These are phyloP conservation scores for Nadsonia fulvescens DNA, from an alignment of 805 yeast species.

Conservation along the genomic window DNA sequence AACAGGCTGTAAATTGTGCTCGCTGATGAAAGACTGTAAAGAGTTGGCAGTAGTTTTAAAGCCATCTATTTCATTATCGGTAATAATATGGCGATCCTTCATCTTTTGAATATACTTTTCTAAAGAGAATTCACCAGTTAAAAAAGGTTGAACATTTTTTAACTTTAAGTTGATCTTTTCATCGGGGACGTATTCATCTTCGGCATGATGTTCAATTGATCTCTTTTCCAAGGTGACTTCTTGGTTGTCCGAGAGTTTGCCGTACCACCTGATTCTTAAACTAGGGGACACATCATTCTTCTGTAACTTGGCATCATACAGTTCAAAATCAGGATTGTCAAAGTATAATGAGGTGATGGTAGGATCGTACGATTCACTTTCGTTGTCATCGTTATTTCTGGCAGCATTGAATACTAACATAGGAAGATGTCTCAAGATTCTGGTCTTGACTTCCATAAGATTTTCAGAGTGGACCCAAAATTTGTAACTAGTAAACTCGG, in stretches of 20 bases:
- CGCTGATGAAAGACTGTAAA: constrained; percentile 43
- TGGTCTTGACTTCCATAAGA: constrained; percentile 93
- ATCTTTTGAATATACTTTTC: constrained; percentile 42
- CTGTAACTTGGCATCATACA: constrained; percentile 69
- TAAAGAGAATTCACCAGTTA: constrained; percentile 31
- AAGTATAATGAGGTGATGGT: constrained; percentile 73
- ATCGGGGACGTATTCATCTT: constrained; percentile 16
- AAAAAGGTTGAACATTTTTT: constrained; percentile 60
- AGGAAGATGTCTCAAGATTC: constrained; percentile 82
- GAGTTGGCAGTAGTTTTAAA: constrained; percentile 37
- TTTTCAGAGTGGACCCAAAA: constrained; percentile 97
- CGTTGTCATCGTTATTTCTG: constrained; percentile 29
- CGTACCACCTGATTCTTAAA: constrained; percentile 79
- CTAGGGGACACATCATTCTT: constrained; percentile 56
- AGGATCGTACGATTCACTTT: constrained; percentile 38
- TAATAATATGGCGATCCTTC: constrained; percentile 42
- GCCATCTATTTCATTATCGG: constrained; percentile 31
- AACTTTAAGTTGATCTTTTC: constrained; percentile 56
- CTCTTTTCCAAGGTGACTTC: constrained; percentile 72
- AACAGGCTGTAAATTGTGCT: constrained; percentile 62
- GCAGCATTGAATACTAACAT: constrained; percentile 56
- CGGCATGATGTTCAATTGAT: constrained; percentile 30
- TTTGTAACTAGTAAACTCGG: constrained; percentile 40
- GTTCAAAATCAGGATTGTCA: constrained; percentile 65
- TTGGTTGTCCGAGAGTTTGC: constrained; percentile 48